Evolutionary conservation across 768 basidiomycete species (phyloP), one percentile per base, ranked within the genome.

Genomic region (Podaxis carcinomalis): DNA sequence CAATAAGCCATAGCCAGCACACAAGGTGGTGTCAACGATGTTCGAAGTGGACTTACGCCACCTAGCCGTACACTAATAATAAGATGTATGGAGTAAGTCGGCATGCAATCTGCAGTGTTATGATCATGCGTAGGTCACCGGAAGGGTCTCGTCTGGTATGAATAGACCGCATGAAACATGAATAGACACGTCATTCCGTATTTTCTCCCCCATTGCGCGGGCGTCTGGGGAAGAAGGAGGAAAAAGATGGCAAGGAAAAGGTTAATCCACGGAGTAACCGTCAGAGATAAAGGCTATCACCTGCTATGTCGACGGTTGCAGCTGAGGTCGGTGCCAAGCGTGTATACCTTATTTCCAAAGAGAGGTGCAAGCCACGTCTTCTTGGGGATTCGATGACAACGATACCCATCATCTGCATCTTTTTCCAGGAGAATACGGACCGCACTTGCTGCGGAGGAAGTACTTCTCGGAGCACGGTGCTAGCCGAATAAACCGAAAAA

Each of bases 281-380:
- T 51, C 25, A 51, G 36, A 9, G 14, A 39, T 10, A 25, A 32
- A 21, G 57, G 7, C 16, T 7, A 39, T 28, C 50, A 51, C 23
- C 23, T 51, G 23, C 23, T 16, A 2, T 42, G 16, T 13, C 27
- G 50, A 16, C 37, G n/a, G 32, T 50, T 50, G 35, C 11, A 23
- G 23, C 27, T 50, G 35, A 47, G 32, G 25, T 39, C 27, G 57
- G 25, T 27, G 46, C 19, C 57, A 25, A 51, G 36, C 50, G 57
- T 59, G 57, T 59, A 59, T 35, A 51, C 50, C 50, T 59, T 16
- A 59, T 52, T 52, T 59, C 57, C 50, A 59, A 51, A 59, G 39
- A 25, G n/a, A 42, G 57, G 42, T 25, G n/a, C 32, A 21, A 28
- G 50, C 14, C 3, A 2, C 21, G 5, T 27, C 23, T 21, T 37